Conservation (phyloP, 129 eudicot genomes). For the Artemisia tridentata region DNA sequence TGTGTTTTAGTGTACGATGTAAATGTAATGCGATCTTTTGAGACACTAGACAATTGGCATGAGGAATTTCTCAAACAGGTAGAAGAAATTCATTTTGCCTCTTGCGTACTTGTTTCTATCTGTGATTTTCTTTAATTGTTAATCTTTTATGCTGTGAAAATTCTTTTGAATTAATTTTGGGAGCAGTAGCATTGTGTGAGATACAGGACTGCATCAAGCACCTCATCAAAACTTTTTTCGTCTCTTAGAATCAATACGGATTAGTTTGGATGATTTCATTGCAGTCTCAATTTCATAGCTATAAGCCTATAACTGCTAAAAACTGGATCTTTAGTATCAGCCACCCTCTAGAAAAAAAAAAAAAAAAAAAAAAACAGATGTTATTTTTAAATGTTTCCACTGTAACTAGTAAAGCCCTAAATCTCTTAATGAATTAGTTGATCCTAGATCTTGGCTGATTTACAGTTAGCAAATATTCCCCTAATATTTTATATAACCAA, state of each 20-base stretch:
- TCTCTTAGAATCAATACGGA: not conserved
- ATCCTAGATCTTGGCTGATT: too few relatives aligned
- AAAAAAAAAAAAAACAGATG: too few relatives aligned
- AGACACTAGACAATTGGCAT: constrained; percentile 83
- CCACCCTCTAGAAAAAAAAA: too few relatives aligned
- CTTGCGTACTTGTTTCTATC: not conserved
- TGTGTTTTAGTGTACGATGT: constrained; percentile 90
- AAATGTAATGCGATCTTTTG: constrained; percentile 75
- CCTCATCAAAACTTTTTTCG: not conserved
- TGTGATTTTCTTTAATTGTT: not conserved
- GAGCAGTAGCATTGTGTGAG: not conserved
- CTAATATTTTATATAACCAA: too few relatives aligned
- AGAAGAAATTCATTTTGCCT: not conserved
- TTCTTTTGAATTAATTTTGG: not conserved
- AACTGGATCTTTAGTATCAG: too few relatives aligned
- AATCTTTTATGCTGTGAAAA: not conserved
- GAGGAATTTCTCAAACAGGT: constrained; percentile 95
- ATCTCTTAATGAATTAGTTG: too few relatives aligned
- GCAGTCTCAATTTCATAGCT: too few relatives aligned
- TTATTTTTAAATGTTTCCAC: too few relatives aligned
- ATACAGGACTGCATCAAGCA: not conserved
- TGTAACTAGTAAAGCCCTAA: too few relatives aligned
- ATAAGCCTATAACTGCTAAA: too few relatives aligned
- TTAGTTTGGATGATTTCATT: not conserved
- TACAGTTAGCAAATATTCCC: too few relatives aligned